Percentiles rank a stretch among this genome's conserved stretches.
These are phyloP conservation scores for Gastrolobium villosum DNA, from an alignment of 306 rosid species.

Conservation along the genomic window DNA sequence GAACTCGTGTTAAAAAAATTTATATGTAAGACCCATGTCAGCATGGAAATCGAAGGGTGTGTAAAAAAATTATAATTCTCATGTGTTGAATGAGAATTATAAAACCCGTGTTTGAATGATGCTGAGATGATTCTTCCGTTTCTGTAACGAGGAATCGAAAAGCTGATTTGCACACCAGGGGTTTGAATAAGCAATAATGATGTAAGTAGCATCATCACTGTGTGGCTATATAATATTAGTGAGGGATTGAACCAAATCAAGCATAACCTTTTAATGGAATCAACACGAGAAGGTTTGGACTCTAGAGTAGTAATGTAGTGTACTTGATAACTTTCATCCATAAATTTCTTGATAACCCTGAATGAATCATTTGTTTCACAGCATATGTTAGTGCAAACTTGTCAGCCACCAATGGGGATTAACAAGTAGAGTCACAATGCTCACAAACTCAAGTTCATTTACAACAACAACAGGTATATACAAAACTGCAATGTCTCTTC, in stretches of 20 bases:
- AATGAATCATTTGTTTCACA: slow-evolving; percentile 59
- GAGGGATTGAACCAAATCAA: background rate
- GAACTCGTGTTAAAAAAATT: too few species aligned
- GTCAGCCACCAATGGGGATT: slow-evolving; percentile 48
- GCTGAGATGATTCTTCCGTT: background rate
- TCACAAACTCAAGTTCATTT: slow-evolving; percentile 63
- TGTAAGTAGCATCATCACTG: background rate
- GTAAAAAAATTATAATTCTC: too few species aligned
- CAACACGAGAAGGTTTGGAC: background rate
- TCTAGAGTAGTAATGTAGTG: background rate
- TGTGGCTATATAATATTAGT: background rate
- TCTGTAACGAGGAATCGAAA: background rate
- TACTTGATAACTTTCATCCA: too few species aligned
- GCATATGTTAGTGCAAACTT: slow-evolving; percentile 63
- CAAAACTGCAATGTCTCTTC: slow-evolving; percentile 69
- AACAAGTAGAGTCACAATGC: slow-evolving; percentile 60
- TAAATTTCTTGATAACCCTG: slow-evolving; percentile 17
- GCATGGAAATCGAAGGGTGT: too few species aligned
- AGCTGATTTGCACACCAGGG: background rate
- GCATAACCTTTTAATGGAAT: background rate
- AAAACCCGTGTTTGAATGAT: too few species aligned
- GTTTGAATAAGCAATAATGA: background rate
- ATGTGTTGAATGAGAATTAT: too few species aligned
- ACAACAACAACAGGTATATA: slow-evolving; percentile 89
- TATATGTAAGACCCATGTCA: too few species aligned